These are phyloP conservation scores for Musa schizocarpa DNA, from an alignment of 176 grass and related monocot genomes.

Conservation along the genomic window DNA sequence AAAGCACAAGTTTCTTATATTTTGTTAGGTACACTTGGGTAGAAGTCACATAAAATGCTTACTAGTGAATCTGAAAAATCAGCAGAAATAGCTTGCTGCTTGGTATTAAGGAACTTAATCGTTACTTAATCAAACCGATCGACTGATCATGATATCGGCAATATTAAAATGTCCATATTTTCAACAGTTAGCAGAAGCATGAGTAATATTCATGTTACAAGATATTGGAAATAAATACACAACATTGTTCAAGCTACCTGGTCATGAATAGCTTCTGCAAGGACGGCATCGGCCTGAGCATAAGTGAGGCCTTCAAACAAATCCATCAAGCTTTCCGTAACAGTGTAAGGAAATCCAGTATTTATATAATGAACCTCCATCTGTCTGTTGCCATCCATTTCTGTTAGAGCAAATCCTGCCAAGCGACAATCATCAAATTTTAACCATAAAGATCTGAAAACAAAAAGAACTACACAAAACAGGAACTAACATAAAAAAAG, in stretches of 20 bases:
- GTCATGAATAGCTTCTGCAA: slow-evolving; percentile 71
- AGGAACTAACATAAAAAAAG: neutral
- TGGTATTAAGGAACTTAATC: neutral
- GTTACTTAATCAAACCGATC: neutral
- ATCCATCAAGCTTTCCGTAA: slow-evolving; percentile 95
- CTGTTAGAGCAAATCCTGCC: slow-evolving; percentile 21
- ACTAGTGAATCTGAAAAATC: neutral
- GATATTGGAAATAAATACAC: slow-evolving; percentile 10
- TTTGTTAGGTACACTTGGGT: neutral
- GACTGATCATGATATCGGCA: neutral
- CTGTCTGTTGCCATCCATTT: slow-evolving; percentile 56
- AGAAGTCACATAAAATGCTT: neutral
- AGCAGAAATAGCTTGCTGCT: neutral
- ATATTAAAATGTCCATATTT: neutral
- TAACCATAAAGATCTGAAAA: neutral
- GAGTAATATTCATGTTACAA: neutral
- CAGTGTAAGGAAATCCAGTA: slow-evolving; percentile 76
- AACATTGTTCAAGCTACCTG: slow-evolving; percentile 35
- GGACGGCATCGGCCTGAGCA: slow-evolving; percentile 67
- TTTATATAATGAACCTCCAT: slow-evolving; percentile 98
- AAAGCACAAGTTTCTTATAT: neutral
- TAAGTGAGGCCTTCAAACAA: slow-evolving; percentile 93
- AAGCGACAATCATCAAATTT: slow-evolving; percentile 2
- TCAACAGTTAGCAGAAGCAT: neutral
- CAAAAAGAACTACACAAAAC: neutral